These are phyloP conservation scores for Pseudocercospora musae DNA, from an alignment of 2,329 filamentous ascomycete species.

Conservation along the genomic window DNA sequence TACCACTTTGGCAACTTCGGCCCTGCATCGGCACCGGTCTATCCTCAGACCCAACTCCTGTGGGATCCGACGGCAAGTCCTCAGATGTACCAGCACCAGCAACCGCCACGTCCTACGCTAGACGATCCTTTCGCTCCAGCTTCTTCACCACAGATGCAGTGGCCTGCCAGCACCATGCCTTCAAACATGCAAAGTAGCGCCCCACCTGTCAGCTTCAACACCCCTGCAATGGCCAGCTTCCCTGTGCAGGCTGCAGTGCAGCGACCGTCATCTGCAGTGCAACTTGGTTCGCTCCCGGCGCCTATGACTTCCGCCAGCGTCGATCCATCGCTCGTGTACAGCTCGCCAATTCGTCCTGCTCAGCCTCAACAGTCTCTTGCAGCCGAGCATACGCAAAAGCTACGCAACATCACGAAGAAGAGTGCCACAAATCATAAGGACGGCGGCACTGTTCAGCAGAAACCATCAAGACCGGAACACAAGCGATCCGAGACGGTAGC, in stretches of 20 bases:
- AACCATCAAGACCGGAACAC: slow-evolving; percentile 28
- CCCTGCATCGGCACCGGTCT: slow-evolving; percentile 55
- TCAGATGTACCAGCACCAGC: slow-evolving; percentile 18
- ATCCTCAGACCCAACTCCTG: slow-evolving; percentile 53
- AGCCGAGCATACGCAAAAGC: slow-evolving; percentile 25
- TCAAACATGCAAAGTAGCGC: slow-evolving; percentile 11
- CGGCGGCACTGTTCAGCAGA: slow-evolving; percentile 25
- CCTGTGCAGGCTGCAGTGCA: slow-evolving; percentile 24
- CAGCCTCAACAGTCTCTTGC: not conserved
- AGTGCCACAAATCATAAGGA: slow-evolving; percentile 26
- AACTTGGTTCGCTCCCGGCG: slow-evolving; percentile 18
- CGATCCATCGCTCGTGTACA: slow-evolving; percentile 46
- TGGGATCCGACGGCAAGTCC: slow-evolving; percentile 29
- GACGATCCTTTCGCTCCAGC: slow-evolving; percentile 33
- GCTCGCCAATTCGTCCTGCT: slow-evolving; percentile 31
- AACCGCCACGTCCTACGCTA: slow-evolving; percentile 16
- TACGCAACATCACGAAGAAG: not conserved
- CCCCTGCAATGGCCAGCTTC: slow-evolving; percentile 34
- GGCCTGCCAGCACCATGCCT: slow-evolving; percentile 14
- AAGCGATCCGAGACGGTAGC: slow-evolving; percentile 41
- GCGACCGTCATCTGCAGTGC: slow-evolving; percentile 28
- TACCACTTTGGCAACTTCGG: slow-evolving; percentile 53
- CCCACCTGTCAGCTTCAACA: slow-evolving; percentile 28
- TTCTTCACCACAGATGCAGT: slow-evolving; percentile 17
- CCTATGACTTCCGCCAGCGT: slow-evolving; percentile 39